Evolutionary conservation across 2,329 filamentous ascomycete genomes (phyloP).

Genomic region (Elsinoe australis): DNA sequence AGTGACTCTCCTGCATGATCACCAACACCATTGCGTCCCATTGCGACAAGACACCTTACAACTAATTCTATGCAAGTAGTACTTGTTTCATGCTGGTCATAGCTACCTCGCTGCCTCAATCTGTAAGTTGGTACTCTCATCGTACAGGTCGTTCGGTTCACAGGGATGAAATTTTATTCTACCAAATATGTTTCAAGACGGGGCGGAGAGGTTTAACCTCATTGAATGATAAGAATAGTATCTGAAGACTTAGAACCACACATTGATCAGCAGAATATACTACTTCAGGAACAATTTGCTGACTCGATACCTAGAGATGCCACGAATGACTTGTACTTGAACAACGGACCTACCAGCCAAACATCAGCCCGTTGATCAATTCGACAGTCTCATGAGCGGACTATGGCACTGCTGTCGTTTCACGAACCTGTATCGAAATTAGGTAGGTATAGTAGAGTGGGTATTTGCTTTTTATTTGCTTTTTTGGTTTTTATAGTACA

Average conservation of each 20-base stretch:
- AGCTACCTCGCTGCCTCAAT: too few relatives aligned
- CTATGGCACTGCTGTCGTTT: too few relatives aligned
- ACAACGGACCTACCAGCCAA: too few relatives aligned
- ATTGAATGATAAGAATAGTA: constrained; percentile 18
- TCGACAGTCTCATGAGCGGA: too few relatives aligned
- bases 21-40: too few relatives aligned
- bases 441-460: constrained; percentile 2
- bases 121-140: too few relatives aligned
- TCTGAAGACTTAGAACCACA: constrained; percentile 7
- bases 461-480: constrained; percentile 14
- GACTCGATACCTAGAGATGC: neutral
- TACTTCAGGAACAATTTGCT: neutral
- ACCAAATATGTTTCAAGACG: constrained; percentile 22
- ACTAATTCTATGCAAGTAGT: too few relatives aligned
- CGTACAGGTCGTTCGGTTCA: too few relatives aligned
- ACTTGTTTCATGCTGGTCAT: too few relatives aligned
- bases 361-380: too few relatives aligned
- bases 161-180: constrained; percentile 19
- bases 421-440: too few relatives aligned
- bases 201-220: constrained; percentile 19
- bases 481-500: constrained; percentile 7
- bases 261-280: neutral
- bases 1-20: neutral
- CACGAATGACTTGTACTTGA: neutral
- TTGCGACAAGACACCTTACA: too few relatives aligned